These are phyloP conservation scores for Leccinum aurantiacum DNA, from an alignment of 768 basidiomycete species.

Conservation along the genomic window DNA sequence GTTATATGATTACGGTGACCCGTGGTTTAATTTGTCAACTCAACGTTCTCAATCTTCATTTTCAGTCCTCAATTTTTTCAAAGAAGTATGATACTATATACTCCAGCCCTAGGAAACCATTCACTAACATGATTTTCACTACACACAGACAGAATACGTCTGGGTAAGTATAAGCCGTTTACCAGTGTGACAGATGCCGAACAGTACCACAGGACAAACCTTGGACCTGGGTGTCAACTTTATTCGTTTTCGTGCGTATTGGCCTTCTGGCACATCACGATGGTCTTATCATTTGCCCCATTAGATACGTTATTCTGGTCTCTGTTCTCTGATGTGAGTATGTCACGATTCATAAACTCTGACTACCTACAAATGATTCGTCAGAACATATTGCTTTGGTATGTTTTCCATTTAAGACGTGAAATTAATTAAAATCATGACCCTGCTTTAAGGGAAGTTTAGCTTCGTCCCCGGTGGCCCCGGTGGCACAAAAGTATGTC, in stretches of 20 bases:
- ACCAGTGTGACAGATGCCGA: too few relatives aligned
- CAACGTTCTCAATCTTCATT: background rate
- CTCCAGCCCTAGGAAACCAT: background rate
- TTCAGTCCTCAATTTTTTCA: background rate
- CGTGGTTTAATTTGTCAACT: too few relatives aligned
- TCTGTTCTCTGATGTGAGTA: background rate
- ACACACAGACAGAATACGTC: constrained; percentile 2
- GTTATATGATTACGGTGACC: too few relatives aligned
- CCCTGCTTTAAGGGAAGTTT: too few relatives aligned
- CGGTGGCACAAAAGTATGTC: too few relatives aligned
- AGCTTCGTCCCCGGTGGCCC: background rate
- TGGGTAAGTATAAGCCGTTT: background rate
- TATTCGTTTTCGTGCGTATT: background rate
- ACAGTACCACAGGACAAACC: background rate
- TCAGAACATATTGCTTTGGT: too few relatives aligned
- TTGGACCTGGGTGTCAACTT: constrained; percentile 5
- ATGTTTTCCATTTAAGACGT: too few relatives aligned
- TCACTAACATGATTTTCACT: background rate
- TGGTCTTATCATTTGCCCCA: too few relatives aligned
- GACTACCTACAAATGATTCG: too few relatives aligned
- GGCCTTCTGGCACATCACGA: too few relatives aligned
- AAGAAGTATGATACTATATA: background rate
- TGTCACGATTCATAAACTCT: background rate
- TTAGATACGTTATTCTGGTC: background rate
- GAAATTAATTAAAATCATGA: too few relatives aligned